Conservation (phyloP, 148 eudicot species). For the Rheum nobile region DNA sequence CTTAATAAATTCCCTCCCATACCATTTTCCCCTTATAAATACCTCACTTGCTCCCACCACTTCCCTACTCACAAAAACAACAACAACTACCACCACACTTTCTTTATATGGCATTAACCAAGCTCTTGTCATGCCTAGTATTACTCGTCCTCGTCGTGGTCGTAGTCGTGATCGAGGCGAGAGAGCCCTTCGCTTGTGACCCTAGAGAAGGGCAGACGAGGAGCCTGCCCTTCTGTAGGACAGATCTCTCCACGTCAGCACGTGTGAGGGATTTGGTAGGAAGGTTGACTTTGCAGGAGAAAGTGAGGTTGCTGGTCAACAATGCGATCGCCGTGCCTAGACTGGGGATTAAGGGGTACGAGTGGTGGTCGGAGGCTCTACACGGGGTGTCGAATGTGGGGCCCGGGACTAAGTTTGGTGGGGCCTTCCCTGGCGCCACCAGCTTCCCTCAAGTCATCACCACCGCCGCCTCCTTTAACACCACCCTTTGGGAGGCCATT, state of each 20-base stretch:
- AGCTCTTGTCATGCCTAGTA: background rate
- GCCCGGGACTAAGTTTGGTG: constrained; percentile 69
- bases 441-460: constrained; percentile 91
- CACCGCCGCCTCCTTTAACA: constrained; percentile 76
- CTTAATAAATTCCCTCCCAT: background rate
- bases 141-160: background rate
- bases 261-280: constrained; percentile 63
- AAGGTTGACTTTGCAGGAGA: constrained; percentile 63
- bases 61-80: constrained; percentile 1
- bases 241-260: constrained; percentile 25
- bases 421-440: constrained; percentile 66
- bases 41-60: constrained; percentile 3
- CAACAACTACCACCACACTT: background rate
- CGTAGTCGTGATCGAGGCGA: background rate
- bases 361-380: constrained; percentile 99
- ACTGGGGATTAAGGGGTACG: constrained; percentile 62
- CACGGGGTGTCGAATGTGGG: constrained; percentile 86
- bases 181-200: constrained; percentile 70
- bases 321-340: constrained; percentile 66
- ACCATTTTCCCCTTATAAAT: background rate
- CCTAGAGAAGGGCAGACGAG: constrained; percentile 34
- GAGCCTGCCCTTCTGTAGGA: constrained; percentile 49
- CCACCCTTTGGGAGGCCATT: constrained; percentile 68
- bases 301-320: constrained; percentile 49
- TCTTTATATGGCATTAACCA: background rate